phyloP scores from a whole-genome alignment of 768 basidiomycete genomes.

The Mrakia hoshinonis region DNA sequence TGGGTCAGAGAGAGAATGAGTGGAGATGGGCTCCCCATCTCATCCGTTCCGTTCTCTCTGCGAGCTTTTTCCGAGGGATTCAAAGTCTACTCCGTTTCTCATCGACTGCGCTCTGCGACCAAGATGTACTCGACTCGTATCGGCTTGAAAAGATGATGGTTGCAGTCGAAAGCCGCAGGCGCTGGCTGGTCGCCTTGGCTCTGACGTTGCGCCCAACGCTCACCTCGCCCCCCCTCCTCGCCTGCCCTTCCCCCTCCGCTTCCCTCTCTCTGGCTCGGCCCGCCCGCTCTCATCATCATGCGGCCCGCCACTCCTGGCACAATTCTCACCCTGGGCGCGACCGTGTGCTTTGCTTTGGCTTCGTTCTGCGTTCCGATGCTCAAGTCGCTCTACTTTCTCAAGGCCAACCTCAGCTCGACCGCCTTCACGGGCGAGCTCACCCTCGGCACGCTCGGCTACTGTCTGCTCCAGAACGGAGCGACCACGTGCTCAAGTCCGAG shows the following conservation, averaged over 20 bases:
- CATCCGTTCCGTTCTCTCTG: no score
- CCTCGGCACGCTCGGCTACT: slow-evolving; percentile 87
- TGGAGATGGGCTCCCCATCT: no score
- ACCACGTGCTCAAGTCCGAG: slow-evolving; percentile 66
- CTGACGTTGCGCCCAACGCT: no score
- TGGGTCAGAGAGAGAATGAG: no score
- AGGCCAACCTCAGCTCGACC: slow-evolving; percentile 34
- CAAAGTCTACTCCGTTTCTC: no score
- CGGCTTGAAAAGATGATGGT: no score
- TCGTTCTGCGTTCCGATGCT: slow-evolving; percentile 84
- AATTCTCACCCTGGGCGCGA: slow-evolving; percentile 67
- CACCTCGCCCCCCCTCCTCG: no score
- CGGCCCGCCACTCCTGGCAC: slow-evolving; percentile 72
- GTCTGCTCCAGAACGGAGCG: slow-evolving; percentile 45
- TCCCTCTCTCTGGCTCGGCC: background rate
- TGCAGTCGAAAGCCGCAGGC: no score
- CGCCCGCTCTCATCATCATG: background rate
- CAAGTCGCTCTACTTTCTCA: slow-evolving; percentile 82
- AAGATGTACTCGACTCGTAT: no score
- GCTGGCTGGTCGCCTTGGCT: no score
- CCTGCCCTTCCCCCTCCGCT: background rate
- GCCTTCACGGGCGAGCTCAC: slow-evolving; percentile 39
- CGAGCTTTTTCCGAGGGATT: no score
- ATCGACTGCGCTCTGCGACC: no score
- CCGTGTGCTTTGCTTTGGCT: slow-evolving; percentile 70